A percentile compares a stretch with the other conserved stretches of the same genome.
phyloP scores from a whole-genome alignment of 2,329 filamentous ascomycete genomes.

The Ascochyta rabiei region DNA sequence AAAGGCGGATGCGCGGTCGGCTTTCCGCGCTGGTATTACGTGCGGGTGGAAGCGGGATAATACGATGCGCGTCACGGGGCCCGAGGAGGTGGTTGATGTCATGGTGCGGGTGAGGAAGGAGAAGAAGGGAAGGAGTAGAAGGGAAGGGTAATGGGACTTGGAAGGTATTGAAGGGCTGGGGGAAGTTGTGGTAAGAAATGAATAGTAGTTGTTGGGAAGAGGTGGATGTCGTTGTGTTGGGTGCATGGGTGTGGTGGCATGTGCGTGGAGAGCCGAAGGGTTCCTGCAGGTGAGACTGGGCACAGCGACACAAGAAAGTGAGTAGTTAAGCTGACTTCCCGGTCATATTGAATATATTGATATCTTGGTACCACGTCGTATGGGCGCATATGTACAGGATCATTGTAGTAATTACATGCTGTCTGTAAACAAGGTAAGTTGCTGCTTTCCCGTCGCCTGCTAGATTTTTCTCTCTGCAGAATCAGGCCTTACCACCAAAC shows the following conservation, averaged over 20 bases:
- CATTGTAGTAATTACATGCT: no score
- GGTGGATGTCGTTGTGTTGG: not conserved
- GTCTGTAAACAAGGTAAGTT: no score
- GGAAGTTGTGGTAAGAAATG: not conserved
- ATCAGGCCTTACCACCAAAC: no score
- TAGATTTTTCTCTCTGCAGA: no score
- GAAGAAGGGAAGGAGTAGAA: not conserved
- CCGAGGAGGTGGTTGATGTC: not conserved
- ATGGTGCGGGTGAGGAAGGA: not conserved
- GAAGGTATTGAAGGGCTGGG: not conserved
- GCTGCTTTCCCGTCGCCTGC: no score
- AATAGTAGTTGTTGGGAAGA: not conserved
- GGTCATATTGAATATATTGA: no score
- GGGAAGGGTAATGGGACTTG: not conserved
- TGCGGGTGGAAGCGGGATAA: conserved; percentile 27
- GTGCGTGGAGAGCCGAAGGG: conserved; percentile 2
- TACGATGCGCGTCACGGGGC: conserved; percentile 31
- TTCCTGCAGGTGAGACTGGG: not conserved
- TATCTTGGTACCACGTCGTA: no score
- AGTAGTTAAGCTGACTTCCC: no score
- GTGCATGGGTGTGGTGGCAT: not conserved
- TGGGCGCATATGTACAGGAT: no score
- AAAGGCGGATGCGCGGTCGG: conserved; percentile 31
- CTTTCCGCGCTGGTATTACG: conserved; percentile 27
- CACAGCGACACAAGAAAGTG: not conserved